Evolutionary conservation across 1,139 yeast genomes (phyloP).

Genomic region (Pichia sorboxylosa): DNA sequence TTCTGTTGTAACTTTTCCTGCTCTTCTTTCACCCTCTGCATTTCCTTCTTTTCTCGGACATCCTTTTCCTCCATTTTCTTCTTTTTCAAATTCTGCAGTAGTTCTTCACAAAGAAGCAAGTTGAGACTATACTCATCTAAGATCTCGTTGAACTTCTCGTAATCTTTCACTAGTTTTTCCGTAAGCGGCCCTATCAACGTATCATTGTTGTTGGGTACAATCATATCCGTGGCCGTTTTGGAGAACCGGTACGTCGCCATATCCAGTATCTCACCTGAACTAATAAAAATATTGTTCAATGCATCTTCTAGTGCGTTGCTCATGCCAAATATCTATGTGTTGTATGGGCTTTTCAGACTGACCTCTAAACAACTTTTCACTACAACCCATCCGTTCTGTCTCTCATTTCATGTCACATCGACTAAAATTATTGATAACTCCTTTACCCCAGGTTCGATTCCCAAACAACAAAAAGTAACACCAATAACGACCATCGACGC

Average conservation of each 20-base stretch:
- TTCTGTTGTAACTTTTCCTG: slow-evolving; percentile 5
- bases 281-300: slow-evolving; percentile 21
- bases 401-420: too few species aligned
- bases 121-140: slow-evolving; percentile 28
- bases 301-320: slow-evolving; percentile 19
- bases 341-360: too few species aligned
- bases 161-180: slow-evolving; percentile 19
- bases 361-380: too few species aligned
- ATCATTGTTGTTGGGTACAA: slow-evolving; percentile 24
- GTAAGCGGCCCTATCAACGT: slow-evolving; percentile 18
- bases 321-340: too few species aligned
- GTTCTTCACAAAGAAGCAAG: slow-evolving; percentile 24
- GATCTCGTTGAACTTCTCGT: slow-evolving; percentile 23
- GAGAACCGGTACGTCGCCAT: slow-evolving; percentile 21
- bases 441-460: too few species aligned
- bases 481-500: too few species aligned
- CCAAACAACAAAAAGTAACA: too few species aligned
- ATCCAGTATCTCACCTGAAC: slow-evolving; percentile 22
- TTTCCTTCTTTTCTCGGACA: slow-evolving; percentile 13
- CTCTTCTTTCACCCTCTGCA: slow-evolving; percentile 6
- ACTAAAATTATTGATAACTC: too few species aligned
- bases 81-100: slow-evolving; percentile 23
- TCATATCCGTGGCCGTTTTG: slow-evolving; percentile 15
- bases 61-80: slow-evolving; percentile 21
- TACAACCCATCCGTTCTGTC: too few species aligned